Evolutionary conservation across 768 basidiomycete species (phyloP), one percentile per base, ranked within the genome.

Genomic region (Pisolithus albus): DNA sequence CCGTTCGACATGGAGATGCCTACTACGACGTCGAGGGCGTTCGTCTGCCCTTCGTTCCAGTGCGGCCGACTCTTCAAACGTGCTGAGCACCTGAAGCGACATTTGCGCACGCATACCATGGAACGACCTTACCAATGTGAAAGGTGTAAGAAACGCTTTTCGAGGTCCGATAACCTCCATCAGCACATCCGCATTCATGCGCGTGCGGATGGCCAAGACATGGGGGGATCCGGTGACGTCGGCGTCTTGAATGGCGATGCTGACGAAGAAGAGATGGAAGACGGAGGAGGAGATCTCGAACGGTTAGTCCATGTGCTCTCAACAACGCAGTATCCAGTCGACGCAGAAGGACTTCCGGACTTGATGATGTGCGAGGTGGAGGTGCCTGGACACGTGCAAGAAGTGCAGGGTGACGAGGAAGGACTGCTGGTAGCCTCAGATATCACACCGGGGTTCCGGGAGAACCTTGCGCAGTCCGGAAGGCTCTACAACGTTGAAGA

Each of bases 1-100:
- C 50, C 57, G 9, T 60, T 55, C 39, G 61, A 52, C 26, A 10
- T 50, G 9, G 56, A 58, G 26, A 26, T 32, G 16, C 40, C 42
- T 21, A 54, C 64, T n/a, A 54, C 63, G 11, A 56, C 75, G 59
- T 74, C 75, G 30, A 84, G 84, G 62, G 82, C 82, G 4, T 93
- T 83, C 61, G 78, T 84, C 46, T 95, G 92, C 68, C 90, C 90
- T 18, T 75, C 92, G 2, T 84, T 80, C 65, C 87, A 88, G 13
- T 96, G 92, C 62, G 82, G 87, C 3, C 75, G 87, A 55, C 71
- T 86, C 58, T 95, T 94, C 80, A 93, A 92, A 75, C 82, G 92
- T 10, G 84, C 87, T 79, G 92, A 95, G 63, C 92, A 95, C 63
- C 77, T 94, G 58, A 88, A 89, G 69, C 72, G 92, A 41, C 92